phyloP scores from a whole-genome alignment of 2,329 filamentous ascomycete species.

The Sporothrix mexicana region DNA sequence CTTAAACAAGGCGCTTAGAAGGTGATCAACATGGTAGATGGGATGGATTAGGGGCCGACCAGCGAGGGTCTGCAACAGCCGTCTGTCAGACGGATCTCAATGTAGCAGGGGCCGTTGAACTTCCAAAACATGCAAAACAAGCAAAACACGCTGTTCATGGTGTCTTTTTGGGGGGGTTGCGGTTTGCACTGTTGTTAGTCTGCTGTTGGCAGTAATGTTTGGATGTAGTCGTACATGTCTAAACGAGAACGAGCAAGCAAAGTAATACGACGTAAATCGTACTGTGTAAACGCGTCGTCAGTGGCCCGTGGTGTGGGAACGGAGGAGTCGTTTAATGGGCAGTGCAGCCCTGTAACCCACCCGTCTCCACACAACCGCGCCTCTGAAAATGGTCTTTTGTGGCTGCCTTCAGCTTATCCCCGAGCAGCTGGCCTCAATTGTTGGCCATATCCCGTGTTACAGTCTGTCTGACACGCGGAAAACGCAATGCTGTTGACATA shows the following conservation, averaged over 20 bases:
- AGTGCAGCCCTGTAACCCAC: not conserved
- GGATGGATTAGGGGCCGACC: not conserved
- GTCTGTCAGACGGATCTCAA: not conserved
- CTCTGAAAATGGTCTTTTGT: not conserved
- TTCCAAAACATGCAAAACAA: not conserved
- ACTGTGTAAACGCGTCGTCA: slow-evolving; percentile 4
- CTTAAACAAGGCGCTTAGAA: not conserved
- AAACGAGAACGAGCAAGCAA: not conserved
- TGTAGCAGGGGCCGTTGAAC: not conserved
- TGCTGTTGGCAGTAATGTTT: no score
- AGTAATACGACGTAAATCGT: no score
- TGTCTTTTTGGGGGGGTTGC: no score
- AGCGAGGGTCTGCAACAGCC: not conserved
- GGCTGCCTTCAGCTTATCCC: not conserved
- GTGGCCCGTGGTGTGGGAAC: not conserved
- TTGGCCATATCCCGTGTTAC: not conserved
- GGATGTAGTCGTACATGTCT: no score
- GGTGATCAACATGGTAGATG: not conserved
- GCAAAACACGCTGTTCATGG: no score
- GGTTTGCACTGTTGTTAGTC: no score
- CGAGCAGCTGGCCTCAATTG: not conserved
- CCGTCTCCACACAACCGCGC: not conserved
- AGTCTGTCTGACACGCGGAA: not conserved
- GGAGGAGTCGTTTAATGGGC: slow-evolving; percentile 1
- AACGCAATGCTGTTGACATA: not conserved